phyloP scores from a whole-genome alignment of 2,329 filamentous ascomycete genomes.

The Orbilia brochopaga region DNA sequence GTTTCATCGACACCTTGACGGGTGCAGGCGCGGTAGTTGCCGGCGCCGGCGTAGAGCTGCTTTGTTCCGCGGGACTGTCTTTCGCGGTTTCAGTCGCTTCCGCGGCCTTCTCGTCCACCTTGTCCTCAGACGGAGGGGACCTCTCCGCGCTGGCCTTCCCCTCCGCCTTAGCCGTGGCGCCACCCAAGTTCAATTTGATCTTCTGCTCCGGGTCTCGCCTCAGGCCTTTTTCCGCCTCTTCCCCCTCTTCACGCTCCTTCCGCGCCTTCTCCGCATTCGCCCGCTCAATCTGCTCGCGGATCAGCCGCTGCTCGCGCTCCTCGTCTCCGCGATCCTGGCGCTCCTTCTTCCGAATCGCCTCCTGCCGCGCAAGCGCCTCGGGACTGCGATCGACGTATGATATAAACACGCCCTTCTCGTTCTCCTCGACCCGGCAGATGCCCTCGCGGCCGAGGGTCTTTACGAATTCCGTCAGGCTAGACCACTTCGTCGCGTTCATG shows the following conservation, averaged over 20 bases:
- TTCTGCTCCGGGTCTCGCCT: constrained; percentile 72
- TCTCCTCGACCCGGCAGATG: constrained; percentile 88
- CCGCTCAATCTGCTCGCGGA: constrained; percentile 80
- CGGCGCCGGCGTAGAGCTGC: constrained; percentile 31
- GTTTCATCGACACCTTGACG: constrained; percentile 68
- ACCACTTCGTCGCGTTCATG: constrained; percentile 92
- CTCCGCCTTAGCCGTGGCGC: constrained; percentile 47
- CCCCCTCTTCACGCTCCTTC: constrained; percentile 63
- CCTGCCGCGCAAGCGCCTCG: constrained; percentile 78
- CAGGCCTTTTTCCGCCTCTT: constrained; percentile 60
- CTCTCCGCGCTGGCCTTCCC: not conserved
- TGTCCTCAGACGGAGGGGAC: constrained; percentile 18
- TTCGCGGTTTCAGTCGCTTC: constrained; percentile 35
- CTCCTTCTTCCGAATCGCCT: constrained; percentile 82
- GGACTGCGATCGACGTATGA: constrained; percentile 91
- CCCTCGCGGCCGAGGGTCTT: constrained; percentile 85
- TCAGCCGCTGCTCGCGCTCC: constrained; percentile 80
- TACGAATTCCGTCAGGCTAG: constrained; percentile 84
- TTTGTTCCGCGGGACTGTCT: constrained; percentile 21
- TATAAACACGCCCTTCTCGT: constrained; percentile 82
- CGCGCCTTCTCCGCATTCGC: constrained; percentile 62
- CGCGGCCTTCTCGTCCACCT: constrained; percentile 10
- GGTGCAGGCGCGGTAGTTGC: constrained; percentile 50
- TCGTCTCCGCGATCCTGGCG: constrained; percentile 89
- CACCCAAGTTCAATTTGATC: constrained; percentile 72